phyloP scores from a whole-genome alignment of 2,329 filamentous ascomycete species.

The Drechslerella coelobrocha region DNA sequence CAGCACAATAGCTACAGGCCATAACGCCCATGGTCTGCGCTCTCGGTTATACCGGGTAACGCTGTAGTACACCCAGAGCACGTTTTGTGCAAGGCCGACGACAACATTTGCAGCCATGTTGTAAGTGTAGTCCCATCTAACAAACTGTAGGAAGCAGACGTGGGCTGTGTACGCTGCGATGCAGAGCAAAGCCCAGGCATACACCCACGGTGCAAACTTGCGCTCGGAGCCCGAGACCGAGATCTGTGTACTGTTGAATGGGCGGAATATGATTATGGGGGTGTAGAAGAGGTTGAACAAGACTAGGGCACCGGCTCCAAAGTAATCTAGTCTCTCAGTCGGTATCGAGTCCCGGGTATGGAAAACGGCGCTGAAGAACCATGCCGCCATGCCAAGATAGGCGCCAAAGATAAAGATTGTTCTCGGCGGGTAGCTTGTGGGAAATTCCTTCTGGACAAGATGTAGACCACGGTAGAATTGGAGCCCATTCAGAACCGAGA shows the following conservation, averaged over 20 bases:
- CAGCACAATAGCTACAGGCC: slow-evolving; percentile 87
- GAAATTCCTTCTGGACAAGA: slow-evolving; percentile 73
- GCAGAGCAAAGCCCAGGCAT: slow-evolving; percentile 79
- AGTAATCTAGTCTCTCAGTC: slow-evolving; percentile 96
- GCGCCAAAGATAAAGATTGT: slow-evolving; percentile 79
- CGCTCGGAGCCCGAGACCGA: slow-evolving; percentile 11
- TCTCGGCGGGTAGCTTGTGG: slow-evolving; percentile 73
- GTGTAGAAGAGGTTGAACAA: slow-evolving; percentile 91
- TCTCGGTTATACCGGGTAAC: slow-evolving; percentile 74
- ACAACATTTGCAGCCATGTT: slow-evolving; percentile 96
- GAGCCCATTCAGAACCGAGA: slow-evolving; percentile 87
- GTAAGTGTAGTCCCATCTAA: slow-evolving; percentile 93
- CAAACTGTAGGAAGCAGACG: slow-evolving; percentile 81
- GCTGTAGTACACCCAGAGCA: slow-evolving; percentile 86
- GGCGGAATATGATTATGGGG: slow-evolving; percentile 78
- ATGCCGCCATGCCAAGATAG: slow-evolving; percentile 80
- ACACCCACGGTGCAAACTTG: slow-evolving; percentile 62
- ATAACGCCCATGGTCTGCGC: slow-evolving; percentile 77
- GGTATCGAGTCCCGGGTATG: slow-evolving; percentile 83
- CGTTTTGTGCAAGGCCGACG: slow-evolving; percentile 78
- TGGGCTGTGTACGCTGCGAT: slow-evolving; percentile 74
- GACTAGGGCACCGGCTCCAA: slow-evolving; percentile 86
- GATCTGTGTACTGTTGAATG: slow-evolving; percentile 67
- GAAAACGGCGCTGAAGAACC: slow-evolving; percentile 89
- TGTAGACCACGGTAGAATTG: slow-evolving; percentile 81